Conservation (phyloP, 345 rosid genomes). For the Passiflora organensis region DNA sequence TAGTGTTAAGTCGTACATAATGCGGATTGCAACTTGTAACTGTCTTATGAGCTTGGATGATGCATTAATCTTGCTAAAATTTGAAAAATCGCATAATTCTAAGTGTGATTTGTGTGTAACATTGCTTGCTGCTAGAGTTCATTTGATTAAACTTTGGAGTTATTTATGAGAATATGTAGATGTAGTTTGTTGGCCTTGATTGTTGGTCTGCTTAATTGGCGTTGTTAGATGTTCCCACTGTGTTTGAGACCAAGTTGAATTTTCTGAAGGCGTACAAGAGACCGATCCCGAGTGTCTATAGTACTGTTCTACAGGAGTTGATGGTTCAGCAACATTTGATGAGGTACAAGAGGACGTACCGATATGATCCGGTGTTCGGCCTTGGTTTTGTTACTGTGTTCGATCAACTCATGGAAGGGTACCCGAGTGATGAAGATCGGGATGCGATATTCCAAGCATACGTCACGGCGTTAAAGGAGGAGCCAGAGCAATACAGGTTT, state of each 20-base stretch:
- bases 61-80: too few relatives aligned
- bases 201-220: conserved; percentile 7
- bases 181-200: neutral
- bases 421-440: conserved; percentile 84
- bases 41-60: too few relatives aligned
- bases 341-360: conserved; percentile 77
- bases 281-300: conserved; percentile 93
- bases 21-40: too few relatives aligned
- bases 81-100: too few relatives aligned
- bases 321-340: conserved; percentile 94
- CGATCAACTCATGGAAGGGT: conserved; percentile 98
- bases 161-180: neutral
- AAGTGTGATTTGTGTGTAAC: too few relatives aligned
- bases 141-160: too few relatives aligned
- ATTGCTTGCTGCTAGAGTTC: too few relatives aligned
- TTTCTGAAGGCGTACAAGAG: conserved; percentile 76
- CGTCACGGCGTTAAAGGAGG: conserved; percentile 72
- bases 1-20: neutral
- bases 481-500: conserved; percentile 87
- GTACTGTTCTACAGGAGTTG: conserved; percentile 78
- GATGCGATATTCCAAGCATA: conserved; percentile 85
- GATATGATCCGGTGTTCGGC: conserved; percentile 83
- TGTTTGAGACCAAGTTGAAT: conserved; percentile 72
- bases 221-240: conserved; percentile 68
- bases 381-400: conserved; percentile 95